Conservation (phyloP, 495 filamentous ascomycete genomes). For the Amorphotheca resinae region DNA sequence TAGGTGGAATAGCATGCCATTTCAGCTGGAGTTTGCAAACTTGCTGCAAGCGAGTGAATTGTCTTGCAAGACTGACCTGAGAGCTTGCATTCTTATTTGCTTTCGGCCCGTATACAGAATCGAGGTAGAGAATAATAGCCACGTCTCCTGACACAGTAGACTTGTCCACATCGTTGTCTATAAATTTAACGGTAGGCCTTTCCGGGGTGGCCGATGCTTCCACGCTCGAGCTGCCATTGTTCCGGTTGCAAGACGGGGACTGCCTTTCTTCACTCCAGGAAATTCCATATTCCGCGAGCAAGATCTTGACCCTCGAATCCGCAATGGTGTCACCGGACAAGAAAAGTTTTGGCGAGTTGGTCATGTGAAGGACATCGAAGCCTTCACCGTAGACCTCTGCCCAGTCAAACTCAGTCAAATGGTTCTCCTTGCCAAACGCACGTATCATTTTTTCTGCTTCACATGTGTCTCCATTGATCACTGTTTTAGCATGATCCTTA, state of each 20-base stretch:
- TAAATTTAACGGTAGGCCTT: slow-evolving; percentile 34
- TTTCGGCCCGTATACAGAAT: slow-evolving; percentile 31
- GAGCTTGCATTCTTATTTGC: slow-evolving; percentile 17
- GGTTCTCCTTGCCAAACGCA: slow-evolving; percentile 82
- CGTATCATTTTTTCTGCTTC: slow-evolving; percentile 58
- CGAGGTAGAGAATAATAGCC: slow-evolving; percentile 43
- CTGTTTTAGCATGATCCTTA: slow-evolving; percentile 37
- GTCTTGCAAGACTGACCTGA: slow-evolving; percentile 24
- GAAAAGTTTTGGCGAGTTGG: slow-evolving; percentile 39
- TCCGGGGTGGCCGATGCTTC: slow-evolving; percentile 21
- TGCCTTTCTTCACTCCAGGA: slow-evolving; percentile 37
- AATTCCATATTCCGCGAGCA: slow-evolving; percentile 47
- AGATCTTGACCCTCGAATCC: slow-evolving; percentile 44
- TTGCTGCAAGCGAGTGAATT: slow-evolving; percentile 27
- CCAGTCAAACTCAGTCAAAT: slow-evolving; percentile 64
- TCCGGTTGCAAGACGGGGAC: slow-evolving; percentile 24
- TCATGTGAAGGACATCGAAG: slow-evolving; percentile 75
- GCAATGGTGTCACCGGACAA: slow-evolving; percentile 39
- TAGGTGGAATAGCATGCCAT: slow-evolving; percentile 22
- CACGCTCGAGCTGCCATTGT: slow-evolving; percentile 21
- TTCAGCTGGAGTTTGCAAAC: slow-evolving; percentile 26
- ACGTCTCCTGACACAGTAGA: slow-evolving; percentile 34
- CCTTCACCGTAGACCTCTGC: slow-evolving; percentile 61
- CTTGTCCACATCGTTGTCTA: slow-evolving; percentile 38
- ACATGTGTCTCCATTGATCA: slow-evolving; percentile 54